Base-by-base conservation (phyloP, 2,329 filamentous ascomycete genomes). In the Cordyceps cicadae region DNA sequence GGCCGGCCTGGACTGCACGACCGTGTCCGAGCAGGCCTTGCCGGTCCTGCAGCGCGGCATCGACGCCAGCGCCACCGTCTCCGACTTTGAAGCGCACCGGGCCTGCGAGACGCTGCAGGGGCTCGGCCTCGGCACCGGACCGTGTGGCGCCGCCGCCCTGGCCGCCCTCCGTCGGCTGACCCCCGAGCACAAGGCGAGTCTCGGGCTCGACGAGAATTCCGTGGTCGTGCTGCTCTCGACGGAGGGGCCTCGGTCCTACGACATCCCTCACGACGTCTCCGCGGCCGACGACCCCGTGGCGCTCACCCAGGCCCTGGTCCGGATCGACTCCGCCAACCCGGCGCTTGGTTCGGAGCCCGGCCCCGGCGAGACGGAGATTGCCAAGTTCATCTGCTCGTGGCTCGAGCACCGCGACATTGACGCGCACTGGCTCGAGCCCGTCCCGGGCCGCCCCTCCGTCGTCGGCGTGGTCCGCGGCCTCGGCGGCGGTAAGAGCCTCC, bases 1-100 rank as follows among this genome's bases (percentile, higher is more conserved):
- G 87, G 79, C 81, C 45, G 88, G 88, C 0, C 82, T 92, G 75
- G 85, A 89, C 64, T 92, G 88, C 63, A 87, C 87, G 0, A 89
- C 85, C 0, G 77, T 88, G 0, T 89, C 87, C 0, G 76, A 76
- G 0, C 83, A 80, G 0, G 85, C 87, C 0, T 92, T 87, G 86
- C 77, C 83, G 0, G 68, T 84, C 0, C 69, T 92, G 3, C 71
- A 75, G 8, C 68, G 74, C 0, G 81, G 85, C 0, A 78, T 90
- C 0, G 84, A 89, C 71, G 82, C 79, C 1, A 81, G 80, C 57
- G 71, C 86, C 0, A 81, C 80, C 0, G 78, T 92, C 0, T 82
- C 80, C 0, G 87, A 89, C 64, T 69, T 71, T 14, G 86, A 91
- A 62, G 78, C 82, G 0, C 87, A 91, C 65, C 61, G 74, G 0